These are phyloP conservation scores for Fusarium siculi DNA, from an alignment of 2,329 filamentous ascomycete genomes.

Conservation along the genomic window DNA sequence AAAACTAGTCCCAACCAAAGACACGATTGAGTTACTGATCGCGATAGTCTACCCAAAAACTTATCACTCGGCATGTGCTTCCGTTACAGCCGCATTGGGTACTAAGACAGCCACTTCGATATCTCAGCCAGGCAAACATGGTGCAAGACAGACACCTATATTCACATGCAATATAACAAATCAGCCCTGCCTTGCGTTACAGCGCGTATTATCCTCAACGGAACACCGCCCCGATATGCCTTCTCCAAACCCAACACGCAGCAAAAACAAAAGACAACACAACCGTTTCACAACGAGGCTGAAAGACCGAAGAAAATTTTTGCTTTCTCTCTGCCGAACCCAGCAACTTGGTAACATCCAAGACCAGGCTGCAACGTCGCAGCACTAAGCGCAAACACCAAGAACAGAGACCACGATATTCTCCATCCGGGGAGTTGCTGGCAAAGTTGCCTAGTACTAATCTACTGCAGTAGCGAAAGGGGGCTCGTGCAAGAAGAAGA, in stretches of 20 bases:
- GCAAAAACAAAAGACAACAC: background rate
- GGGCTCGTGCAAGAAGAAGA: background rate
- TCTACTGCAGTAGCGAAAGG: background rate
- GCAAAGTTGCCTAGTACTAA: background rate
- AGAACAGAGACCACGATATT: background rate
- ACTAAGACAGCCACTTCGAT: background rate
- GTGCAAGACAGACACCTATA: background rate
- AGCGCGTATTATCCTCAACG: slow-evolving; percentile 1
- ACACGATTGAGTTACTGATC: slow-evolving; percentile 3
- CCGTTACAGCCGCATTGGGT: background rate
- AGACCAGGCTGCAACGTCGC: slow-evolving; percentile 21
- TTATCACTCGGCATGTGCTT: slow-evolving; percentile 1
- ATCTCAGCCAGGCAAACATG: background rate
- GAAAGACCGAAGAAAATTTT: slow-evolving; percentile 1
- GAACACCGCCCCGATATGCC: background rate
- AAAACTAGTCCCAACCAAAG: background rate
- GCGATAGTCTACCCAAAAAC: background rate
- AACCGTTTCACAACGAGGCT: slow-evolving; percentile 21
- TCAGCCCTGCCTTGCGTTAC: slow-evolving; percentile 3
- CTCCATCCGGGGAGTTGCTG: slow-evolving; percentile 14
- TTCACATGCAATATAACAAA: background rate
- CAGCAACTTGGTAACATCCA: slow-evolving; percentile 25
- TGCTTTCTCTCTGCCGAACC: slow-evolving; percentile 5
- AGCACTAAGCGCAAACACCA: slow-evolving; percentile 16
- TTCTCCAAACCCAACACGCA: background rate